phyloP scores from a whole-genome alignment of 2,329 filamentous ascomycete genomes.

The Cladorrhinum sp. region DNA sequence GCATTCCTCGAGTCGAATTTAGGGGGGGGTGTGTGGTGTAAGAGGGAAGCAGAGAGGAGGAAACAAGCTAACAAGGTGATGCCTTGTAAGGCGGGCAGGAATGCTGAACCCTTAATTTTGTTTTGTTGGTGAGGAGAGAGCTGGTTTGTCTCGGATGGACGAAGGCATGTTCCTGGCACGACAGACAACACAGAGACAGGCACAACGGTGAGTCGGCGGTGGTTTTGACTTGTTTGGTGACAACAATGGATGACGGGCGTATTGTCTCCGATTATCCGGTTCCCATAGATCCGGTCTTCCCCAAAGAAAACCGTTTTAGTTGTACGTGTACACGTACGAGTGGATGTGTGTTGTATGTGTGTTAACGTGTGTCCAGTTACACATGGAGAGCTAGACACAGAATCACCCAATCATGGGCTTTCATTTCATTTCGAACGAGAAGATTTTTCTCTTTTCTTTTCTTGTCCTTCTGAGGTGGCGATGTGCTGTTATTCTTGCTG shows the following conservation, averaged over 20 bases:
- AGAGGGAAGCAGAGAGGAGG: too few relatives aligned
- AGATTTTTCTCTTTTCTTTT: neutral
- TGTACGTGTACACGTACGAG: neutral
- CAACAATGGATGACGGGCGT: neutral
- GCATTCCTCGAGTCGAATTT: slow-evolving; percentile 12
- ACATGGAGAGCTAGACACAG: neutral
- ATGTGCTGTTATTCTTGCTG: too few relatives aligned
- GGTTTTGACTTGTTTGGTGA: too few relatives aligned
- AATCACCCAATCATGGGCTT: neutral
- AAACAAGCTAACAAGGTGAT: neutral
- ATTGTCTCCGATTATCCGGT: neutral
- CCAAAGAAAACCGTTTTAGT: neutral
- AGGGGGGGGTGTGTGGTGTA: neutral
- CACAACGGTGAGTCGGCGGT: neutral
- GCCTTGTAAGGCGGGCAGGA: neutral
- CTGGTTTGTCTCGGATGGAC: neutral
- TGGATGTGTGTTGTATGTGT: too few relatives aligned
- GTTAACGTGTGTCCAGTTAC: neutral
- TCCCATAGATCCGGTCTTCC: neutral
- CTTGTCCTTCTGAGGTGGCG: too few relatives aligned
- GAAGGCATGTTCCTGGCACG: neutral
- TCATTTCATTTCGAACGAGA: neutral
- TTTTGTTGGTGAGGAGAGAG: too few relatives aligned
- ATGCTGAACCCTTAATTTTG: neutral
- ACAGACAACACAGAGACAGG: neutral